Conservation (phyloP, 2,329 filamentous ascomycete genomes). For the Basipetospora chlamydospora region DNA sequence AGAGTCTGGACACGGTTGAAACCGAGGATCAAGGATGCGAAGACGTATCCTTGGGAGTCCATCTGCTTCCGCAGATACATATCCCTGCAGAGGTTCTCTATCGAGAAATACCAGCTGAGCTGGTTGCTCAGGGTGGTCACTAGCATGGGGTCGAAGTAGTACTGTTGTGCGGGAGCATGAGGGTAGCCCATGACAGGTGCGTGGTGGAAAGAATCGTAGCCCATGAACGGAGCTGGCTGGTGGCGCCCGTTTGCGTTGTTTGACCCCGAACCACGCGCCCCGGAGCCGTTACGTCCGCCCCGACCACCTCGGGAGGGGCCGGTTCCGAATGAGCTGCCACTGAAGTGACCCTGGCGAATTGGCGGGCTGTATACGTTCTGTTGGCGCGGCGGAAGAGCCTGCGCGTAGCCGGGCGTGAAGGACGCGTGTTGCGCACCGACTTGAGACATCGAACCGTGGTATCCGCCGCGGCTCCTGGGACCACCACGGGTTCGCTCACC, state of each 20-base stretch:
- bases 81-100: conserved; percentile 92
- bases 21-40: conserved; percentile 60
- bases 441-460: conserved; percentile 19
- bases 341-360: conserved; percentile 23
- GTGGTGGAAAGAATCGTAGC: conserved; percentile 8
- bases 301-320: conserved; percentile 18
- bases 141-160: conserved; percentile 10
- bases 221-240: conserved; percentile 16
- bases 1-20: conserved; percentile 75
- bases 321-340: conserved; percentile 16
- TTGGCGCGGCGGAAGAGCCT: conserved; percentile 15
- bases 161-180: conserved; percentile 1
- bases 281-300: conserved; percentile 14
- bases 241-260: conserved; percentile 11
- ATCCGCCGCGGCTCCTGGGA: conserved; percentile 30
- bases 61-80: conserved; percentile 77
- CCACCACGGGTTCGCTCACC: conserved; percentile 27
- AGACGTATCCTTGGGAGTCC: conserved; percentile 90
- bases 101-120: conserved; percentile 91
- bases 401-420: conserved; percentile 19
- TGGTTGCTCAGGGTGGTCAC: conserved; percentile 29
- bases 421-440: conserved; percentile 21
- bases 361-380: conserved; percentile 29
- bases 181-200: conserved; percentile 22
- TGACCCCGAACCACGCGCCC: conserved; percentile 9